Percentiles rank a stretch among this genome's conserved stretches.
phyloP scores from a whole-genome alignment of 139 green algal genomes.

The Yamagishiella unicocca region DNA sequence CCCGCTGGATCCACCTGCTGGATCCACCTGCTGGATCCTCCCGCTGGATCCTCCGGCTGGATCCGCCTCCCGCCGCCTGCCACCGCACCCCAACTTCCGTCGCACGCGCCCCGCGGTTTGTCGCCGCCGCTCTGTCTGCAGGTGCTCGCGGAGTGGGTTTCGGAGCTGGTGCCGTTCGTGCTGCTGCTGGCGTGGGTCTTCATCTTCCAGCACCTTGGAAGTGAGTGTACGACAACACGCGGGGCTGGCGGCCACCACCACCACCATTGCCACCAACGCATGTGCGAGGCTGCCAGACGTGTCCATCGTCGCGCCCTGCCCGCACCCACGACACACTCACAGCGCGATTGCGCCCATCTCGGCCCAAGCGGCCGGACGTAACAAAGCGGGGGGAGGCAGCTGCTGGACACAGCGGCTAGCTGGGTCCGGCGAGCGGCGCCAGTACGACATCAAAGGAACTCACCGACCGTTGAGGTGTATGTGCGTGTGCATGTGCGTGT shows the following conservation, averaged over 20 bases:
- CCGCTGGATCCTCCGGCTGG: too few species aligned
- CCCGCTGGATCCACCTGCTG: too few species aligned
- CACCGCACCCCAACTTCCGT: too few species aligned
- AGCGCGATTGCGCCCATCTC: not conserved
- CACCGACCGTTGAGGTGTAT: too few species aligned
- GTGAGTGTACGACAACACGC: not conserved
- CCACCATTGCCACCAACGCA: not conserved
- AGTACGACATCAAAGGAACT: too few species aligned
- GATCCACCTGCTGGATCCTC: too few species aligned
- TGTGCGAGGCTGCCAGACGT: not conserved
- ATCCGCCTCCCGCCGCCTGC: too few species aligned
- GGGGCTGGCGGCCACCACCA: not conserved
- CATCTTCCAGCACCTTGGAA: not conserved
- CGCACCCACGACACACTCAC: not conserved
- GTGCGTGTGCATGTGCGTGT: too few species aligned
- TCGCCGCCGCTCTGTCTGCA: too few species aligned
- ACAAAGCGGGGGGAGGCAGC: not conserved
- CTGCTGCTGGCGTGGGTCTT: conserved; percentile 25
- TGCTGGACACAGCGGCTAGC: too few species aligned
- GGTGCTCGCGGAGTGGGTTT: conserved; percentile 13
- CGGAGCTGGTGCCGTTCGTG: conserved; percentile 10
- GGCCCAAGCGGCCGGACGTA: not conserved
- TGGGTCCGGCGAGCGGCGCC: too few species aligned
- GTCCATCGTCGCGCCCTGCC: not conserved
- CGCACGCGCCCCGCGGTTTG: too few species aligned